These are phyloP conservation scores for Oehlia diaphana DNA, from an alignment of 192 early-diverging fungal genomes.

Conservation along the genomic window DNA sequence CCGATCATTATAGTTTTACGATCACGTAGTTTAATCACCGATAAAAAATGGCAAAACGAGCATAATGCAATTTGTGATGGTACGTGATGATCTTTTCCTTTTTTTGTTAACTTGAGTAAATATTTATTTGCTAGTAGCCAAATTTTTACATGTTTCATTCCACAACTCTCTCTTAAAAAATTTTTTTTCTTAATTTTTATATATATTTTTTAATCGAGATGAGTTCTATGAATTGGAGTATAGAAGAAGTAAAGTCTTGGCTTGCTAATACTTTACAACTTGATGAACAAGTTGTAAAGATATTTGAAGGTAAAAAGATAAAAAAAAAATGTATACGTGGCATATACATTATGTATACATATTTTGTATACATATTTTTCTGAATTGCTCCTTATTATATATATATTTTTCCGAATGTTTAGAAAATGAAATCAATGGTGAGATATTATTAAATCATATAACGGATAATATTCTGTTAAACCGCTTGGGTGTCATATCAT, in stretches of 20 bases:
- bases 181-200: background rate
- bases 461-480: background rate
- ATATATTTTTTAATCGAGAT: background rate
- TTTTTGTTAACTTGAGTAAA: background rate
- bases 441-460: background rate
- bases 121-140: background rate
- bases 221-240: background rate
- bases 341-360: too few relatives aligned
- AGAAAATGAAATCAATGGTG: background rate
- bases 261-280: background rate
- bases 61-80: too few relatives aligned
- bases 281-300: background rate
- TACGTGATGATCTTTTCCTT: background rate
- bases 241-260: background rate
- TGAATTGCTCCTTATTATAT: background rate
- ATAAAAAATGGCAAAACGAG: too few relatives aligned
- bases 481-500: background rate
- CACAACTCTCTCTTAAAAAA: background rate
- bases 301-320: background rate
- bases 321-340: background rate
- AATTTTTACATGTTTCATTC: background rate
- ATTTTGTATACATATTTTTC: too few relatives aligned
- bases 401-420: background rate
- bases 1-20: too few relatives aligned
- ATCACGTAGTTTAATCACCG: too few relatives aligned